phyloP scores from a whole-genome alignment of 805 yeast genomes.

The Isabelozyma pseudorhagii region DNA sequence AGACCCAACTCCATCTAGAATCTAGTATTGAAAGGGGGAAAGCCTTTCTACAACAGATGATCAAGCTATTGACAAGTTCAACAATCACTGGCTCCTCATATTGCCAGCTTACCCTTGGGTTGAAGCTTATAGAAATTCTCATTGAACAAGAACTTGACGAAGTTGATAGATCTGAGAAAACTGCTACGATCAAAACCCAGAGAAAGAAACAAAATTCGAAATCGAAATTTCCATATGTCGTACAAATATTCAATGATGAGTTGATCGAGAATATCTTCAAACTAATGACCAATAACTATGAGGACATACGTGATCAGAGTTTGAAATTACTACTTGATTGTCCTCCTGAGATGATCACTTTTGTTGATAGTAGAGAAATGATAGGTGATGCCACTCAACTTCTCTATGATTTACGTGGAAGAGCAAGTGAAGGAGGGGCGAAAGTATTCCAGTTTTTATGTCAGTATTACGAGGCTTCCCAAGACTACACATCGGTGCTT shows the following conservation, averaged over 20 bases:
- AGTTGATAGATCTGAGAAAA: neutral
- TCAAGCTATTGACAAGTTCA: neutral
- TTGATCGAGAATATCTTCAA: slow-evolving; percentile 53
- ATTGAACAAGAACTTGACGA: slow-evolving; percentile 6
- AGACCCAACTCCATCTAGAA: neutral
- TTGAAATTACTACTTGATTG: slow-evolving; percentile 44
- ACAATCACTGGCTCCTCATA: slow-evolving; percentile 47
- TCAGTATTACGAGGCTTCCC: slow-evolving; percentile 21
- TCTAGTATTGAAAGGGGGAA: neutral
- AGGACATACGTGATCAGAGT: slow-evolving; percentile 64
- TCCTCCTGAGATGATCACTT: slow-evolving; percentile 17
- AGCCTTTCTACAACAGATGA: neutral
- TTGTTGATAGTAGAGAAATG: neutral
- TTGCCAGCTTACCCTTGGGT: slow-evolving; percentile 27
- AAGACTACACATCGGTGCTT: slow-evolving; percentile 11
- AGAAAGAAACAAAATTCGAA: neutral
- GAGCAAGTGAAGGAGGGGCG: slow-evolving; percentile 80
- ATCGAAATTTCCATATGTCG: neutral
- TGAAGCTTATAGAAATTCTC: slow-evolving; percentile 11
- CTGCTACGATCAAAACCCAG: neutral
- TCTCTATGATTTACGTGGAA: slow-evolving; percentile 45
- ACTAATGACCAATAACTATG: slow-evolving; percentile 66
- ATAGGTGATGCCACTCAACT: slow-evolving; percentile 5
- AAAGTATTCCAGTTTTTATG: slow-evolving; percentile 54
- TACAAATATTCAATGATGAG: slow-evolving; percentile 11